A percentile compares a stretch with the other conserved stretches of the same genome.
Conservation (phyloP, 495 filamentous ascomycete species). For the Aspergillus bertholletiae region DNA sequence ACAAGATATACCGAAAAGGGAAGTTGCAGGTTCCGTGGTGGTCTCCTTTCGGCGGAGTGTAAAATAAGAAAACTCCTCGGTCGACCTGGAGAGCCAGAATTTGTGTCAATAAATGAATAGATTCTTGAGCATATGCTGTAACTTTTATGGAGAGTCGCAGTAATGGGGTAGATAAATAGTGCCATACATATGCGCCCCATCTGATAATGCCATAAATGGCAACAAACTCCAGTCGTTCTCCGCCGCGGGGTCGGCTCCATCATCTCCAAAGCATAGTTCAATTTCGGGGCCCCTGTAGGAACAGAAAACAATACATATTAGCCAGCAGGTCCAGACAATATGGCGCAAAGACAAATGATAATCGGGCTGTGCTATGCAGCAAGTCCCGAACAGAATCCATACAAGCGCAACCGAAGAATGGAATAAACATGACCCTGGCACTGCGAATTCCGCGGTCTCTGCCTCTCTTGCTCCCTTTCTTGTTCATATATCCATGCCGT, state of each 20-base stretch:
- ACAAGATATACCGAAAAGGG: constrained; percentile 94
- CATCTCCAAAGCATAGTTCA: constrained; percentile 82
- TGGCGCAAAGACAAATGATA: neutral
- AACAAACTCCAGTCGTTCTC: constrained; percentile 92
- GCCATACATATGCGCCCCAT: constrained; percentile 88
- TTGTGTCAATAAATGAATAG: neutral
- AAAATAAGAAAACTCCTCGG: constrained; percentile 98
- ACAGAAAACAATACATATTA: constrained; percentile 2
- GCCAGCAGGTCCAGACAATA: neutral
- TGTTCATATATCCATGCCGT: neutral
- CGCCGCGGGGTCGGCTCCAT: constrained; percentile 72
- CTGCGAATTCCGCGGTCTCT: neutral
- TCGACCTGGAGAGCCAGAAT: constrained; percentile 48
- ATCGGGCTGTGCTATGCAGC: neutral
- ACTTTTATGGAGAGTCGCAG: constrained; percentile 2
- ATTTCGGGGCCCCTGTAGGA: constrained; percentile 80
- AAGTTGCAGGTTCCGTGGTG: constrained; percentile 59
- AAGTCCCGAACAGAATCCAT: neutral
- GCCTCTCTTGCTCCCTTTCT: neutral
- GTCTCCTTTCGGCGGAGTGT: constrained; percentile 74
- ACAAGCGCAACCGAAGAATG: neutral
- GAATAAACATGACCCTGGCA: neutral
- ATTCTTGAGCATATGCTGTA: neutral
- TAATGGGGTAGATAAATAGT: no score
- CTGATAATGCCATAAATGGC: constrained; percentile 96